A percentile compares a stretch with the other conserved stretches of the same genome.
Evolutionary conservation across 1,139 yeast genomes (phyloP).

Genomic region (Kodamaea arcana): DNA sequence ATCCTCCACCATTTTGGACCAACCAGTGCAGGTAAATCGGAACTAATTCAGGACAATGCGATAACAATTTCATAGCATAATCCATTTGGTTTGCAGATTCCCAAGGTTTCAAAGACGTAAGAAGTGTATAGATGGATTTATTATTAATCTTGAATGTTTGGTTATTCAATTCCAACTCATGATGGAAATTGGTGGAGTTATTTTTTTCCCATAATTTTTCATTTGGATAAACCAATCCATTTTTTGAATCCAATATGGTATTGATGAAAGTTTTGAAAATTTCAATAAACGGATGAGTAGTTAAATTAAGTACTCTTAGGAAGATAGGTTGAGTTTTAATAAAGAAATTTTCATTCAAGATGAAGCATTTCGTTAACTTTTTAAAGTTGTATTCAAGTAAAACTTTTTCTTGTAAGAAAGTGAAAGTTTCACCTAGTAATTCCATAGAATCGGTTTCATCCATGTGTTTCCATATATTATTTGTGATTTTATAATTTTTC

Average conservation of each 20-base stretch:
- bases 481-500: constrained; percentile 55
- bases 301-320: constrained; percentile 25
- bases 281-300: constrained; percentile 13
- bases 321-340: constrained; percentile 55
- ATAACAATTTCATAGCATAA: constrained; percentile 50
- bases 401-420: constrained; percentile 47
- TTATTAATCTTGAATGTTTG: constrained; percentile 58
- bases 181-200: constrained; percentile 9
- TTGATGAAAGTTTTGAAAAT: constrained; percentile 48
- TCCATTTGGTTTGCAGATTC: constrained; percentile 63
- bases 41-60: constrained; percentile 61
- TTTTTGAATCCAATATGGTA: constrained; percentile 43
- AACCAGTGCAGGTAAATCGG: constrained; percentile 66
- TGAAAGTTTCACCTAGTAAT: constrained; percentile 38
- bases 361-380: constrained; percentile 66
- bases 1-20: constrained; percentile 50
- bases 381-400: constrained; percentile 59
- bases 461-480: constrained; percentile 62
- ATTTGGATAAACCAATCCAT: constrained; percentile 63
- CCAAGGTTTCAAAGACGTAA: constrained; percentile 76
- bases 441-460: constrained; percentile 49
- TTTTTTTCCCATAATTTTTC: constrained; percentile 51
- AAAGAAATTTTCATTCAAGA: constrained; percentile 75
- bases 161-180: constrained; percentile 35
- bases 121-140: constrained; percentile 58